Conservation (phyloP, 75 land plant genomes). For the Picea glauca region DNA sequence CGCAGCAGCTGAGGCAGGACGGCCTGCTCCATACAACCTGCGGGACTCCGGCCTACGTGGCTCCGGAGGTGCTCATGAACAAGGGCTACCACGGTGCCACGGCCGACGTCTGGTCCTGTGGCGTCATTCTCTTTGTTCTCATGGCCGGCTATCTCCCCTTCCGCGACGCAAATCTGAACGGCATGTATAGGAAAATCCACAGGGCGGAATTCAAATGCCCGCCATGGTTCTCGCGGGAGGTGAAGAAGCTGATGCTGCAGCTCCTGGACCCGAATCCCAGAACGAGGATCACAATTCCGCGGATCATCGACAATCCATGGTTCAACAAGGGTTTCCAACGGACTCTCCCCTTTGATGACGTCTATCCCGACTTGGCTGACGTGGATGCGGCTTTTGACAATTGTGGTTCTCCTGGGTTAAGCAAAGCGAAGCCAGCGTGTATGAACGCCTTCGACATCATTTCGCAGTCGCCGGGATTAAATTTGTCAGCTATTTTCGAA, state of each 20-base stretch:
- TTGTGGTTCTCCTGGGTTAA: conserved; percentile 1
- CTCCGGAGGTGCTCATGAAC: conserved; percentile 18
- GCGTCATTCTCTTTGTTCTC: conserved; percentile 57
- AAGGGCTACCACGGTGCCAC: conserved; percentile 52
- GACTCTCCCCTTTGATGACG: conserved; percentile 29
- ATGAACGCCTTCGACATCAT: conserved; percentile 85
- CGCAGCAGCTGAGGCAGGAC: conserved; percentile 39
- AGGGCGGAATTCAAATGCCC: conserved; percentile 52
- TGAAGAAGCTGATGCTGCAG: conserved; percentile 25
- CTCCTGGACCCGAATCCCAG: conserved; percentile 57
- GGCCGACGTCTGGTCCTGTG: conserved; percentile 70
- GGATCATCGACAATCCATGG: conserved; percentile 53
- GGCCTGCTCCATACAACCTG: no score
- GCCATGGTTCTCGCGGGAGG: conserved; percentile 45
- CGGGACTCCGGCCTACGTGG: no score
- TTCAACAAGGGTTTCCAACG: conserved; percentile 34
- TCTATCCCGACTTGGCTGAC: conserved; percentile 10
- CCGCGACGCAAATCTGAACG: conserved; percentile 49
- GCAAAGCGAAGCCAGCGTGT: conserved; percentile 2
- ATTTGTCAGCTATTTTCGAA: no score
- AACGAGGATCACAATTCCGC: conserved; percentile 40
- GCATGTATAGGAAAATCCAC: conserved; percentile 52
- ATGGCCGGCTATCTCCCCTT: no score
- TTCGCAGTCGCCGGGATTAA: conserved; percentile 53
- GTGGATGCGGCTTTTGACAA: conserved; percentile 2